These are phyloP conservation scores for Mycosphaerelloides madeirae DNA, from an alignment of 2,329 filamentous ascomycete genomes.

Conservation along the genomic window DNA sequence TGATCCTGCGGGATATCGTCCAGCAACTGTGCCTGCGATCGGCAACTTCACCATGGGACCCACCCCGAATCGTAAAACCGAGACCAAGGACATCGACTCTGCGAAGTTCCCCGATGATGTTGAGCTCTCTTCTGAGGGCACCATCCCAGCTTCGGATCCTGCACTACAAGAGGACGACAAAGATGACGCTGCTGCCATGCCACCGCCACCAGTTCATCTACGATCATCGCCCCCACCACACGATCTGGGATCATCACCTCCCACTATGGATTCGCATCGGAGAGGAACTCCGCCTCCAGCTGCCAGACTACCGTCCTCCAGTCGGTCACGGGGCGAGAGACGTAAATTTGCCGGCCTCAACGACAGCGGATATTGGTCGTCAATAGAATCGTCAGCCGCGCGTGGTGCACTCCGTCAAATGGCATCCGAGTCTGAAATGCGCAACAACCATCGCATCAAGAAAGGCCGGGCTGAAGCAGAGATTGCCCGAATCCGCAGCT, in stretches of 20 bases:
- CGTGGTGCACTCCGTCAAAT: constrained; percentile 59
- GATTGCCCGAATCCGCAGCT: constrained; percentile 86
- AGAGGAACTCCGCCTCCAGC: constrained; percentile 73
- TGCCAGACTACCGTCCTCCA: constrained; percentile 57
- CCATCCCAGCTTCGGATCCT: constrained; percentile 49
- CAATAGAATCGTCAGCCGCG: constrained; percentile 82
- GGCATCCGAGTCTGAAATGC: constrained; percentile 68
- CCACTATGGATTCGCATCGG: constrained; percentile 62
- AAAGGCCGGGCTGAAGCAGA: constrained; percentile 91
- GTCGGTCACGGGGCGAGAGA: constrained; percentile 62
- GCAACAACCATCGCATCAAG: constrained; percentile 66
- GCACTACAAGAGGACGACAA: constrained; percentile 45
- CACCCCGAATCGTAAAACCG: constrained; percentile 23
- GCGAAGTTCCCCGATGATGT: constrained; percentile 48
- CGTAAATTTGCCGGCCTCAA: constrained; percentile 75
- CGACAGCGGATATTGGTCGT: constrained; percentile 97
- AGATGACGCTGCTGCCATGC: constrained; percentile 34
- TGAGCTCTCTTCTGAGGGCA: constrained; percentile 50
- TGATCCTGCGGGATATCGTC: constrained; percentile 29
- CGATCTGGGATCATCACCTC: constrained; percentile 86
- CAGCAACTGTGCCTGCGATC: constrained; percentile 37
- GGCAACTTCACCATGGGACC: constrained; percentile 34
- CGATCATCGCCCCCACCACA: constrained; percentile 66
- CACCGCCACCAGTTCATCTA: constrained; percentile 43
- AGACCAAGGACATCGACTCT: constrained; percentile 44